phyloP scores from a whole-genome alignment of 148 eudicot species.

The Arbutus unedo region DNA sequence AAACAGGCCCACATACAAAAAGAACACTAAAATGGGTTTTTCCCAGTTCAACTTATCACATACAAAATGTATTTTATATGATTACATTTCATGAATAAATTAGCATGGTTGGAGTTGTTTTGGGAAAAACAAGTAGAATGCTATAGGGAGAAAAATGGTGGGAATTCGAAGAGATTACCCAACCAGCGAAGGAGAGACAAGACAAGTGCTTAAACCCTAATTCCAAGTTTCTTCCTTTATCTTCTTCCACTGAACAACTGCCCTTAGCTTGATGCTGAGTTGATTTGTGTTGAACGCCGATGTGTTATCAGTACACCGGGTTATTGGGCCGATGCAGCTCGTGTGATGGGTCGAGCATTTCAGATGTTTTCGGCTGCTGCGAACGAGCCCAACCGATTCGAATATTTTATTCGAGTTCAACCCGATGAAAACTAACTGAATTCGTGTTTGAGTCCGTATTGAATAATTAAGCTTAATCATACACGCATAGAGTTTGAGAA shows the following conservation, averaged over 20 bases:
- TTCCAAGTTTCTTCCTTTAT: neutral
- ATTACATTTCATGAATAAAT: neutral
- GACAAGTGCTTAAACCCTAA: neutral
- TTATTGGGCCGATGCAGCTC: no score
- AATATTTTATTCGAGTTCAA: no score
- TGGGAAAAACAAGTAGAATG: no score
- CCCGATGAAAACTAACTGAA: no score
- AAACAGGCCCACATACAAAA: neutral
- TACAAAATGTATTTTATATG: neutral
- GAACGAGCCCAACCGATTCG: no score
- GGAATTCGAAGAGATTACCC: neutral
- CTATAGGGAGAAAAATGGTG: neutral
- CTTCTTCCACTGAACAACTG: neutral
- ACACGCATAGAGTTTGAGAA: no score
- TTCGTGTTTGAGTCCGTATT: no score
- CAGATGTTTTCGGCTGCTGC: no score
- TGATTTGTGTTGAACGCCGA: no score
- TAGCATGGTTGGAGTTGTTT: neutral
- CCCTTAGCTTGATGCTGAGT: neutral
- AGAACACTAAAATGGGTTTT: neutral
- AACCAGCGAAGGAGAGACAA: slow-evolving; percentile 11
- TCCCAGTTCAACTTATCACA: neutral
- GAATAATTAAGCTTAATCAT: no score
- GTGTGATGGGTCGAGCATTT: no score
- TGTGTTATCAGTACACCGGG: no score